Evolutionary conservation across 352 stramenopile genomes (phyloP), one percentile per base, ranked within the genome.

Genomic region (Pythium dissimile): DNA sequence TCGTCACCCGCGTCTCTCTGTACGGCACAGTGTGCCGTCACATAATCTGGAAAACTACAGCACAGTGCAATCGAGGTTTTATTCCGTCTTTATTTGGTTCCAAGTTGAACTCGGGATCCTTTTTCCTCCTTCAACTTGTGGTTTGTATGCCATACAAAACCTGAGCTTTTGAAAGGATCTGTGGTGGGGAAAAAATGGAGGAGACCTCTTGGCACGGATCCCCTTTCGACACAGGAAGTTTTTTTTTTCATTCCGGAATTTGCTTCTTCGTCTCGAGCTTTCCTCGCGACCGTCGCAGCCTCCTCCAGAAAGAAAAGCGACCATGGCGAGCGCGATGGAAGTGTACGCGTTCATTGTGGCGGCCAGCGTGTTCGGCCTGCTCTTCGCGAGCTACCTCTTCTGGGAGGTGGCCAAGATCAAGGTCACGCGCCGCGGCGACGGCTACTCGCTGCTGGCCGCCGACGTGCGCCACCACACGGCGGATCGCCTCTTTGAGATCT

Each of bases 401-500:
- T 92, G 79, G 79, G 82, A 94, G 66, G 84, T 94, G 62, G 86
- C 82, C 62, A 92, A 92, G 76, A 80, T 94, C 62, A 89, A 92
- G 68, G 84, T 94, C 23, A 94, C 84, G 23, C 82, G 83, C 44
- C 82, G 84, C 43, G 84, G 84, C 35, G 84, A 94, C 66, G 80
- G 75, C 56, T 94, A 94, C 71, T 73, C 80, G 59, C 73, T 94
- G 39, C 62, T 94, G 35, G 65, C 83, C 23, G 71, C 75, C 24
- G 84, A 94, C 42, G 69, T 86, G 62, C 84, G 82, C 50, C 79
- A 84, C 70, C 82, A 91, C 60, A 94, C 84, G 35, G 84, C 84
- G 11, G 82, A 94, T 63, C 84, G 84, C 26, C 79, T 94, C 24
- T 94, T 86, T 54, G 84, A 94, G 77, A 94, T 99, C 72, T 98